phyloP scores from a whole-genome alignment of 306 rosid species.

The Prunus dulcis region DNA sequence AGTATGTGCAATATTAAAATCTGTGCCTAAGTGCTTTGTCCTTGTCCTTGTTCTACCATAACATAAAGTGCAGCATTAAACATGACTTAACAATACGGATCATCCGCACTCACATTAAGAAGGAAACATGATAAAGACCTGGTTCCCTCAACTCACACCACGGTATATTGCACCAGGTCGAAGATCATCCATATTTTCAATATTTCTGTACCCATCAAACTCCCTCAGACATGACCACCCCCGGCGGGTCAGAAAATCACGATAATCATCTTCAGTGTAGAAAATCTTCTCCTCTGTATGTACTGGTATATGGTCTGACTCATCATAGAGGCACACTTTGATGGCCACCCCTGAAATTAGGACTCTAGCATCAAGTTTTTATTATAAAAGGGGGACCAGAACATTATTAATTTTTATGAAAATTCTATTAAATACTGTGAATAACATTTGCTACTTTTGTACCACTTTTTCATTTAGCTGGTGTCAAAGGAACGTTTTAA shows the following conservation, averaged over 20 bases:
- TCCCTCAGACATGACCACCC: conserved; percentile 81
- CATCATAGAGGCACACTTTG: conserved; percentile 78
- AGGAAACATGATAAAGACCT: conserved; percentile 7
- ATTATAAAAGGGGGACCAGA: background rate
- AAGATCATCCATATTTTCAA: conserved; percentile 88
- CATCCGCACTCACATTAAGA: conserved; percentile 10
- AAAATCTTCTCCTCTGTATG: conserved; percentile 83
- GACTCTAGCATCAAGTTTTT: conserved; percentile 16
- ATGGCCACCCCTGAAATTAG: conserved; percentile 73
- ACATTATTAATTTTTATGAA: background rate
- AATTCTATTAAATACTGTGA: background rate
- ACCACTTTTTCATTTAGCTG: conserved; percentile 1
- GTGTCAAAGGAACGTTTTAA: background rate
- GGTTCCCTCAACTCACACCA: conserved; percentile 57
- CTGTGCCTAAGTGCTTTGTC: background rate
- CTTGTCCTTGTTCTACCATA: conserved; percentile 15
- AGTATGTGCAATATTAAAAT: conserved; percentile 9
- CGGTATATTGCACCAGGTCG: conserved; percentile 85
- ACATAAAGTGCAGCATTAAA: background rate
- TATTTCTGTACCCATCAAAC: conserved; percentile 72
- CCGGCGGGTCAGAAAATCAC: conserved; percentile 70
- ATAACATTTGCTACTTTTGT: background rate
- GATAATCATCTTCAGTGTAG: conserved; percentile 86
- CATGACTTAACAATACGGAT: conserved; percentile 14
- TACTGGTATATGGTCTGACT: conserved; percentile 70